These are phyloP conservation scores for Geoglossum glabrum DNA, from an alignment of 495 filamentous ascomycete species.

Conservation along the genomic window DNA sequence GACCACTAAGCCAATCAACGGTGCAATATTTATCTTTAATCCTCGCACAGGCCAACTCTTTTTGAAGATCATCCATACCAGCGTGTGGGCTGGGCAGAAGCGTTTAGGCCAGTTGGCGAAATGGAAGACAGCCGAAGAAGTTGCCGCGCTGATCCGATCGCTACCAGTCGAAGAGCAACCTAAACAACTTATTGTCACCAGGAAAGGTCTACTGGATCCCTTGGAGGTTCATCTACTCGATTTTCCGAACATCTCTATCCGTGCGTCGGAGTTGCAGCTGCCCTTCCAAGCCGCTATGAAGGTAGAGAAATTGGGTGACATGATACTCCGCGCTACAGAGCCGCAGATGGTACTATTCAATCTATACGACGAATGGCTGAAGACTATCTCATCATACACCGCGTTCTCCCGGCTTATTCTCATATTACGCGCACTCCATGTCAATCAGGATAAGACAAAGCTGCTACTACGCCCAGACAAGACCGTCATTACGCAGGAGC, in stretches of 20 bases:
- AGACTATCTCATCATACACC: conserved; percentile 95
- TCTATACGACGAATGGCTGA: conserved; percentile 97
- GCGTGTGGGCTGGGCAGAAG: conserved; percentile 98
- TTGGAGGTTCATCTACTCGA: conserved; percentile 94
- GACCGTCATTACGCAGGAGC: conserved; percentile 93
- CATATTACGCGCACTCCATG: conserved; percentile 87
- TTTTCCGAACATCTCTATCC: conserved; percentile 98
- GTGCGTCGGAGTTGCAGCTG: conserved; percentile 90
- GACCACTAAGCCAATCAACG: conserved; percentile 99
- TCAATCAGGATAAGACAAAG: conserved; percentile 98
- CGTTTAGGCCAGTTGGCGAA: conserved; percentile 96
- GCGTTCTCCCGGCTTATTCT: conserved; percentile 93
- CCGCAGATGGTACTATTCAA: conserved; percentile 99
- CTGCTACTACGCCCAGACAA: conserved; percentile 93
- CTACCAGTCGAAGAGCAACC: conserved; percentile 96
- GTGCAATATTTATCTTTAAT: conserved; percentile 99
- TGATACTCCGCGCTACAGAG: conserved; percentile 95
- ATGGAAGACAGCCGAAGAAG: conserved; percentile 99
- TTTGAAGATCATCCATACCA: conserved; percentile 98
- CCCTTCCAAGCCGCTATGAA: conserved; percentile 99
- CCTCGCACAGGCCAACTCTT: conserved; percentile 94
- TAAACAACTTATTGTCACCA: conserved; percentile 94
- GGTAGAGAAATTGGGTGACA: conserved; percentile 95
- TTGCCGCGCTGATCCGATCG: conserved; percentile 89
- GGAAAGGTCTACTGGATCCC: conserved; percentile 93